Conservation (phyloP, 306 rosid species). For the Begonia masoniana region DNA sequence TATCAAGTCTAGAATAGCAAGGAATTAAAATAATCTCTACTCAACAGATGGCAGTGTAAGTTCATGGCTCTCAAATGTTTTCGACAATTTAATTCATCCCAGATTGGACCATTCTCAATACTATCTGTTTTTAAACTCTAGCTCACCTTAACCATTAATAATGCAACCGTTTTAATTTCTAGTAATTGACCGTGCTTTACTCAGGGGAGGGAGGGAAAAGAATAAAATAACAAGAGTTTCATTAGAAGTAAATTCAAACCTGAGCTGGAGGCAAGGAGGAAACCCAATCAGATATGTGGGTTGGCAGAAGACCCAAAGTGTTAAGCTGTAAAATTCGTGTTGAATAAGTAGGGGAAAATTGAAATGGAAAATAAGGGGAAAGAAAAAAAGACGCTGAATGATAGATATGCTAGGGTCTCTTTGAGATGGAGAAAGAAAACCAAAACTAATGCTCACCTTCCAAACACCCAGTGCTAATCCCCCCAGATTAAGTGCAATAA, state of each 20-base stretch:
- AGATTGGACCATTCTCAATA: too few species aligned
- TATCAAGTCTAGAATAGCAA: not conserved
- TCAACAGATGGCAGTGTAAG: not conserved
- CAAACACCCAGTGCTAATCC: slow-evolving; percentile 68
- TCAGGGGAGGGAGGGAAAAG: not conserved
- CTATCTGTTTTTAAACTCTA: too few species aligned
- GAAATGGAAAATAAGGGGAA: not conserved
- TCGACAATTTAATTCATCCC: too few species aligned
- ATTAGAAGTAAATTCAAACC: slow-evolving; percentile 22
- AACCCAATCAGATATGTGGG: slow-evolving; percentile 96
- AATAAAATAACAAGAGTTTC: not conserved
- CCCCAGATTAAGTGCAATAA: slow-evolving; percentile 89
- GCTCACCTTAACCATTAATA: too few species aligned
- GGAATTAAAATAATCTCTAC: not conserved
- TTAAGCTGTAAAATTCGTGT: slow-evolving; percentile 46
- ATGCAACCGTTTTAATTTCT: not conserved
- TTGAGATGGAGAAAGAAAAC: not conserved
- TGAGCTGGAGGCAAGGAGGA: slow-evolving; percentile 85
- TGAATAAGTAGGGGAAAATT: not conserved
- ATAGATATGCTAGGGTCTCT: not conserved
- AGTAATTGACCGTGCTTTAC: not conserved
- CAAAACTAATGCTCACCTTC: slow-evolving; percentile 31
- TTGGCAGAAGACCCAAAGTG: slow-evolving; percentile 91
- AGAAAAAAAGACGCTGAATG: not conserved
- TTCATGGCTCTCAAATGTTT: too few species aligned